phyloP scores from a whole-genome alignment of 805 yeast species.

The Starmerella roubikii region DNA sequence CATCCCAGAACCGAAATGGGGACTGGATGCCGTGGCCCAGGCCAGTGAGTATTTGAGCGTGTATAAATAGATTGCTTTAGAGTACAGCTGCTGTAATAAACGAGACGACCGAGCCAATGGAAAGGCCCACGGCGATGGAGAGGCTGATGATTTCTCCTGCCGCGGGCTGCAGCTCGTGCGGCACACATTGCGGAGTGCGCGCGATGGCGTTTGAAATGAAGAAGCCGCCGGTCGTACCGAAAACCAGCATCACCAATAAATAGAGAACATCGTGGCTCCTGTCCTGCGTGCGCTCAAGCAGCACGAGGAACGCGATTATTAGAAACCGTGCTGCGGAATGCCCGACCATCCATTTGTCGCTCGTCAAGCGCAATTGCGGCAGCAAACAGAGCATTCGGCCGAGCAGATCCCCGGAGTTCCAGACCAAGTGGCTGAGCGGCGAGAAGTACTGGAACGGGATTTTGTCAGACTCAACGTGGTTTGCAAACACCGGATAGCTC shows the following conservation, averaged over 20 bases:
- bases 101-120: constrained; percentile 65
- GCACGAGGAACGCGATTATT: constrained; percentile 59
- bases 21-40: background rate
- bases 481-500: constrained; percentile 82
- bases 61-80: constrained; percentile 2
- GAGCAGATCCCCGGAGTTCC: constrained; percentile 81
- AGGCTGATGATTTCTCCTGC: constrained; percentile 90
- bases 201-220: constrained; percentile 67
- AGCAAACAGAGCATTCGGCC: constrained; percentile 61
- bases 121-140: constrained; percentile 62
- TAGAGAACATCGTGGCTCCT: constrained; percentile 34
- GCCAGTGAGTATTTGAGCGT: constrained; percentile 10
- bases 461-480: constrained; percentile 43
- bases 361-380: constrained; percentile 29
- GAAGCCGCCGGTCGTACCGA: constrained; percentile 85
- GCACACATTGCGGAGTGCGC: constrained; percentile 48
- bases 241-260: constrained; percentile 52
- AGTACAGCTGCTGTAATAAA: constrained; percentile 40
- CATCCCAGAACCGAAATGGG: constrained; percentile 3
- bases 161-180: constrained; percentile 64
- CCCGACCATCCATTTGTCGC: constrained; percentile 34
- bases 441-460: constrained; percentile 35
- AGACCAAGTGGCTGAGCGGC: constrained; percentile 65
- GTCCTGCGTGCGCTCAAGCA: constrained; percentile 44
- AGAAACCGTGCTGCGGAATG: constrained; percentile 42